Percentiles rank a stretch among this genome's conserved stretches.
These are phyloP conservation scores for Pseudognaphalium luteoalbum DNA, from an alignment of 129 eudicot genomes.

Conservation along the genomic window DNA sequence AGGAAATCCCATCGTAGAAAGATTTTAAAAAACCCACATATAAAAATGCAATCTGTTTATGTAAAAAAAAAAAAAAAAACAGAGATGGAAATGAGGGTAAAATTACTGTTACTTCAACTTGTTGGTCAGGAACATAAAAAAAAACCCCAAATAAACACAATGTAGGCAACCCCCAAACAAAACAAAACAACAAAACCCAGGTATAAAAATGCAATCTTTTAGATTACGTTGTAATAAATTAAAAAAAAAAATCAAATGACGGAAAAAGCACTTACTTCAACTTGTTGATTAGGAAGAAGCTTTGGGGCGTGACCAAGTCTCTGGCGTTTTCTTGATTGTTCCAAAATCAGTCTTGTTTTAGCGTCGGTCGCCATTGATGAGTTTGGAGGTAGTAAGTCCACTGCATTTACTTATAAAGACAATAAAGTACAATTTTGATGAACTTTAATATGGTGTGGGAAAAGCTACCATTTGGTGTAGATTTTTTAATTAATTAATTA, in stretches of 20 bases:
- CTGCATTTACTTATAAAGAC: too few relatives aligned
- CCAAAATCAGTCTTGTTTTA: neutral
- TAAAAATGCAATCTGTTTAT: too few relatives aligned
- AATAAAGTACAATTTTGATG: neutral
- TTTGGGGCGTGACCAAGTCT: conserved; percentile 28
- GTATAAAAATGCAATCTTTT: neutral
- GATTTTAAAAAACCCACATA: too few relatives aligned
- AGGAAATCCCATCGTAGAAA: too few relatives aligned
- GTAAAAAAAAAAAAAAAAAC: too few relatives aligned
- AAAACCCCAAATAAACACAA: neutral
- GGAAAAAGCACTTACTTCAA: conserved; percentile 23
- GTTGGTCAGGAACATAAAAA: neutral
- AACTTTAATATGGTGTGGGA: neutral
- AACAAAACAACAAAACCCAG: neutral
- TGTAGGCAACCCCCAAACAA: neutral
- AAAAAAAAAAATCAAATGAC: neutral
- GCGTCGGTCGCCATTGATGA: conserved; percentile 30
- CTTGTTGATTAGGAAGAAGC: conserved; percentile 31
- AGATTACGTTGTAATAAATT: neutral
- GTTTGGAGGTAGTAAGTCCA: neutral
- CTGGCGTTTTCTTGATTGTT: conserved; percentile 36
- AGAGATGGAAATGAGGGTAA: neutral
- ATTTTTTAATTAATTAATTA: too few relatives aligned
- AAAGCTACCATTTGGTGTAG: neutral
- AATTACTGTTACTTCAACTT: too few relatives aligned